Evolutionary conservation across 768 basidiomycete genomes (phyloP).

Genomic region (Lentinula edodes): DNA sequence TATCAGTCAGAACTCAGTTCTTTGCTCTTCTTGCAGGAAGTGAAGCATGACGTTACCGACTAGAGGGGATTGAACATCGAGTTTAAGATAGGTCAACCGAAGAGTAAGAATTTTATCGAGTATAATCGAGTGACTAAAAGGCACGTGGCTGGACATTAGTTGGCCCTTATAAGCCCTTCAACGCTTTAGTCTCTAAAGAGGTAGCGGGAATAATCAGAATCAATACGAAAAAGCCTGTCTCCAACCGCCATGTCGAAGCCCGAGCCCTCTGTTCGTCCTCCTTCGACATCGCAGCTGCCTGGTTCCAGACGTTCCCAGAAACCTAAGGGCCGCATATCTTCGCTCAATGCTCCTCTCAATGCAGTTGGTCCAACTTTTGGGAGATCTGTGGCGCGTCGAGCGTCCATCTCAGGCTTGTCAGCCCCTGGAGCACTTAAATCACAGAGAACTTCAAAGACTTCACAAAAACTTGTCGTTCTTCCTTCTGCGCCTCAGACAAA

Average conservation of each 20-base stretch:
- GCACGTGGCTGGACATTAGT: no score
- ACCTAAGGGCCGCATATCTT: neutral
- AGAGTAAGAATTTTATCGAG: no score
- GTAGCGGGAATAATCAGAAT: neutral
- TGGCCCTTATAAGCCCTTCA: no score
- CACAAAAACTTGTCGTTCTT: conserved; percentile 84
- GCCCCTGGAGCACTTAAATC: conserved; percentile 41
- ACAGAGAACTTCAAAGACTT: conserved; percentile 84
- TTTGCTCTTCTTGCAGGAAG: no score
- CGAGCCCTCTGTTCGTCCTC: neutral
- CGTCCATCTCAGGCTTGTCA: conserved; percentile 31
- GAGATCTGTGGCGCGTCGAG: conserved; percentile 21
- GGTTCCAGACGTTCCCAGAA: neutral
- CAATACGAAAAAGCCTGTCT: neutral
- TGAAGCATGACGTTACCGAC: no score
- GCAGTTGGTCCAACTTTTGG: neutral
- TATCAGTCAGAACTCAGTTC: no score
- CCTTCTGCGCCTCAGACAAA: conserved; percentile 88
- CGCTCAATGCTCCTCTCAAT: neutral
- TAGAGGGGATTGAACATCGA: no score
- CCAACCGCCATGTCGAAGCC: neutral
- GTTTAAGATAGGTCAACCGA: no score
- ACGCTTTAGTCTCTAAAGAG: no score
- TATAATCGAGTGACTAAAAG: no score
- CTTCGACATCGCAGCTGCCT: neutral